Percentiles rank a stretch among this genome's conserved stretches.
These are phyloP conservation scores for Fusarium multiceps DNA, from an alignment of 2,329 filamentous ascomycete genomes.

Conservation along the genomic window DNA sequence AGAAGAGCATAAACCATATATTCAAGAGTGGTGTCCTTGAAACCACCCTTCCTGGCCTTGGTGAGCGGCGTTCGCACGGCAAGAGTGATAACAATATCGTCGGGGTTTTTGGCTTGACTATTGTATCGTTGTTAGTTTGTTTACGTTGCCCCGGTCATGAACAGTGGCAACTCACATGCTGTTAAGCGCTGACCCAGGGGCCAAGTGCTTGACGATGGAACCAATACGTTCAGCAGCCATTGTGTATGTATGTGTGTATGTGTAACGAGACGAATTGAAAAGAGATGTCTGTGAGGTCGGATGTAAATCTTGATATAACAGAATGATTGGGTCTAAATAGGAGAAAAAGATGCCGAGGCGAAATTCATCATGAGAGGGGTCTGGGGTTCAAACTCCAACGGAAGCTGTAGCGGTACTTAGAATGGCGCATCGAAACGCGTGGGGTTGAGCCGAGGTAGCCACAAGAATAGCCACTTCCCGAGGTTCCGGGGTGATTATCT, in stretches of 20 bases:
- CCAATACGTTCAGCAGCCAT: slow-evolving; percentile 90
- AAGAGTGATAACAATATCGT: slow-evolving; percentile 96
- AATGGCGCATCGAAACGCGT: slow-evolving; percentile 31
- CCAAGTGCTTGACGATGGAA: slow-evolving; percentile 87
- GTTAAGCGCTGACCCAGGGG: slow-evolving; percentile 76
- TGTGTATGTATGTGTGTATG: slow-evolving; percentile 50
- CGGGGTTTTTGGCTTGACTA: slow-evolving; percentile 90
- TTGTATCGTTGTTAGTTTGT: slow-evolving; percentile 6
- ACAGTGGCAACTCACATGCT: slow-evolving; percentile 73
- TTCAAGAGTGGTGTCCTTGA: slow-evolving; percentile 94
- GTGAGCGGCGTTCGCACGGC: slow-evolving; percentile 88
- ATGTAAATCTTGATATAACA: not conserved
- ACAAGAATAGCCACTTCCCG: slow-evolving; percentile 33
- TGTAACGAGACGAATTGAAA: not conserved
- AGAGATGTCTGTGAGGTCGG: not conserved
- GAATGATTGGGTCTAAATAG: slow-evolving; percentile 26
- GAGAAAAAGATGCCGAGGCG: slow-evolving; percentile 34
- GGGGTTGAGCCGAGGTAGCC: slow-evolving; percentile 49
- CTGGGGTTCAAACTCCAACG: slow-evolving; percentile 28
- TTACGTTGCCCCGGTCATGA: not conserved
- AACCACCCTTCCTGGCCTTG: slow-evolving; percentile 90
- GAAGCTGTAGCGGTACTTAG: slow-evolving; percentile 39
- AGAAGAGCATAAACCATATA: slow-evolving; percentile 85
- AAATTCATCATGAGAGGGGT: slow-evolving; percentile 38
- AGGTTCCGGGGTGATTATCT: slow-evolving; percentile 32